phyloP scores from a whole-genome alignment of 2,329 filamentous ascomycete species.

The Aaosphaeria arxii region DNA sequence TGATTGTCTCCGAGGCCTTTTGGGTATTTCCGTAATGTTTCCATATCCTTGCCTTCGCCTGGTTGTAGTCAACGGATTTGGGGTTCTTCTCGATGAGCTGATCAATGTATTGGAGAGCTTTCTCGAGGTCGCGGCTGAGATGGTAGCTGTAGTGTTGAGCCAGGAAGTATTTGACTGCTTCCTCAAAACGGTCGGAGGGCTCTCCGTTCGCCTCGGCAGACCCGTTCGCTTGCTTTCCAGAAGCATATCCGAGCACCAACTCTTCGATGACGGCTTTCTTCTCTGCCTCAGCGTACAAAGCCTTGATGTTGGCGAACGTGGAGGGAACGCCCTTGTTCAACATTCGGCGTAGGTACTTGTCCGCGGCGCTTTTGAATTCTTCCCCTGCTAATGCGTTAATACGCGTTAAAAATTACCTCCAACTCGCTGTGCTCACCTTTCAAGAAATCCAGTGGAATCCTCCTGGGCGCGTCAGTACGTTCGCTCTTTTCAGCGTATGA shows the following conservation, averaged over 20 bases:
- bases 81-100: constrained; percentile 77
- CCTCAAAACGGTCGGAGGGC: constrained; percentile 60
- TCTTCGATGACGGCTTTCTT: constrained; percentile 77
- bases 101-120: constrained; percentile 79
- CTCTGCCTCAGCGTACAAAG: constrained; percentile 73
- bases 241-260: constrained; percentile 75
- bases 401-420: neutral
- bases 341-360: constrained; percentile 78
- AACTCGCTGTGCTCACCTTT: constrained; percentile 50
- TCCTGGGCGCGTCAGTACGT: constrained; percentile 77
- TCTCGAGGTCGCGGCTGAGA: constrained; percentile 76
- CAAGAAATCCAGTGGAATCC: constrained; percentile 87
- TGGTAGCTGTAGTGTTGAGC: constrained; percentile 97
- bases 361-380: constrained; percentile 73
- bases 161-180: constrained; percentile 86
- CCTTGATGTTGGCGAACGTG: constrained; percentile 94
- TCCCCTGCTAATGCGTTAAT: constrained; percentile 53
- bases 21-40: constrained; percentile 81
- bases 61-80: constrained; percentile 83
- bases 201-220: constrained; percentile 51
- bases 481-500: constrained; percentile 79
- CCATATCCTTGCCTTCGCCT: constrained; percentile 92
- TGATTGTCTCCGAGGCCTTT: constrained; percentile 84
- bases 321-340: constrained; percentile 91
- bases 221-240: constrained; percentile 54